Evolutionary conservation across 805 yeast genomes (phyloP).

Genomic region (Tetrapisispora fleetii): DNA sequence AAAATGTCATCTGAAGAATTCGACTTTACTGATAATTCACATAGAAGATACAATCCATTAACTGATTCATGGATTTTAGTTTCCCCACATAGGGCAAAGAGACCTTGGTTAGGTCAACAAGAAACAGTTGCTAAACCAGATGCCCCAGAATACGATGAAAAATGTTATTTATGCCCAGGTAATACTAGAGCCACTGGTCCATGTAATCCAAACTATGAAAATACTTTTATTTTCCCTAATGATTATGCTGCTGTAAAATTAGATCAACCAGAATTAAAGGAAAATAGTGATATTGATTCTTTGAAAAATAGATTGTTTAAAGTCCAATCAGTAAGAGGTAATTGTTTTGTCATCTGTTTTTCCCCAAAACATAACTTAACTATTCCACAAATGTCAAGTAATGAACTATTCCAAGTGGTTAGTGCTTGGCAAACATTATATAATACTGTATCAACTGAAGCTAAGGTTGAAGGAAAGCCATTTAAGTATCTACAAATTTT

Average conservation of each 20-base stretch:
- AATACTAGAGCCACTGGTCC: slow-evolving; percentile 56
- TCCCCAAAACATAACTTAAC: slow-evolving; percentile 60
- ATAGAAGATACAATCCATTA: slow-evolving; percentile 61
- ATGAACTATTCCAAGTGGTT: slow-evolving; percentile 40
- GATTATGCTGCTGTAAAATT: slow-evolving; percentile 63
- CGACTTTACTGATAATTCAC: slow-evolving; percentile 49
- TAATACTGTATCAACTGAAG: slow-evolving; percentile 33
- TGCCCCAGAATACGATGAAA: slow-evolving; percentile 49
- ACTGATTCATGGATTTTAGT: slow-evolving; percentile 60
- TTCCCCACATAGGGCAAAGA: slow-evolving; percentile 66
- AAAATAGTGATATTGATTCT: slow-evolving; percentile 8
- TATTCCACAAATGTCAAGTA: slow-evolving; percentile 46
- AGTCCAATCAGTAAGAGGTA: slow-evolving; percentile 53
- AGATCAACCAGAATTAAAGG: slow-evolving; percentile 40
- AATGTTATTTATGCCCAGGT: slow-evolving; percentile 66
- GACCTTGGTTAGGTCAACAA: slow-evolving; percentile 76
- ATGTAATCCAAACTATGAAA: slow-evolving; percentile 44
- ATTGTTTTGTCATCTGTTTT: slow-evolving; percentile 64
- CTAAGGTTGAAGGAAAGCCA: slow-evolving; percentile 31
- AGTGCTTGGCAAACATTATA: slow-evolving; percentile 52
- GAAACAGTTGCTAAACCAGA: slow-evolving; percentile 37
- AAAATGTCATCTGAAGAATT: slow-evolving; percentile 19
- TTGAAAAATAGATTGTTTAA: slow-evolving; percentile 39
- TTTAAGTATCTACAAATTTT: slow-evolving; percentile 58
- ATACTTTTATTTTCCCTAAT: slow-evolving; percentile 53